phyloP scores from a whole-genome alignment of 192 early-diverging fungal species.

The Linnemannia hyalina region DNA sequence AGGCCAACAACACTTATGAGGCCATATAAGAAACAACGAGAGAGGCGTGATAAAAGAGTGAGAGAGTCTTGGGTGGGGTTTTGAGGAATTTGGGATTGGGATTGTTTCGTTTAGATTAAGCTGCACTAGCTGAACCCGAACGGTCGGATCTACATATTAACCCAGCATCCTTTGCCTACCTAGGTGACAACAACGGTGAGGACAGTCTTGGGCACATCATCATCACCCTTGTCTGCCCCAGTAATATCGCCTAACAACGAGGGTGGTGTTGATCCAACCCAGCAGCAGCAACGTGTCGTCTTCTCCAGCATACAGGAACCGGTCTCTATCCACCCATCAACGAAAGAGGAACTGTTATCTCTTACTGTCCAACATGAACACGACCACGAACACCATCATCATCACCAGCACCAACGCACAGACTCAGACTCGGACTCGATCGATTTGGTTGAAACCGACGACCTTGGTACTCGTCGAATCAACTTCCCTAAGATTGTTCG shows the following conservation, averaged over 20 bases:
- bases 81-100: neutral
- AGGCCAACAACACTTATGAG: too few species aligned
- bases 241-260: neutral
- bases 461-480: neutral
- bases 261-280: neutral
- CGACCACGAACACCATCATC: neutral
- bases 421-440: neutral
- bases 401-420: neutral
- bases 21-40: too few species aligned
- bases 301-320: neutral
- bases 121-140: neutral
- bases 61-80: neutral
- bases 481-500: conserved; percentile 12
- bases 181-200: neutral
- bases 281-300: neutral
- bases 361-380: neutral
- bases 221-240: neutral
- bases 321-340: neutral
- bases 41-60: neutral
- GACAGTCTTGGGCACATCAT: neutral
- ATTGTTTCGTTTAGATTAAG: neutral
- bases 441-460: neutral
- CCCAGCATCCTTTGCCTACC: neutral
- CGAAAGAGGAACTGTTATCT: neutral
- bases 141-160: neutral